These are phyloP conservation scores for Setomelanomma holmii DNA, from an alignment of 2,329 filamentous ascomycete genomes.

Conservation along the genomic window DNA sequence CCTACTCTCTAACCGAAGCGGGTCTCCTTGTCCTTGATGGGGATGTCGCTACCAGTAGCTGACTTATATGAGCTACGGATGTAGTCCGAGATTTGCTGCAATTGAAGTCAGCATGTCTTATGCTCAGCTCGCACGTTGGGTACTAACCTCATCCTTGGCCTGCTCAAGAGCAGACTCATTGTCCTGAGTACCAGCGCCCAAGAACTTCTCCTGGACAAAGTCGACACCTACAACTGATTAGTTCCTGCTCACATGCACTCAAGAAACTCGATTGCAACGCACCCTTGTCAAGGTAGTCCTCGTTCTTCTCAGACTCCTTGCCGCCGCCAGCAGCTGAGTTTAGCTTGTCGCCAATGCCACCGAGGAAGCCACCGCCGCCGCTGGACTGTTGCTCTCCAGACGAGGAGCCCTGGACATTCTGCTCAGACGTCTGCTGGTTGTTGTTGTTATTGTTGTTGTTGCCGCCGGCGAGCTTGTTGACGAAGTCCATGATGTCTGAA, in stretches of 20 bases:
- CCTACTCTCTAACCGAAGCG: slow-evolving; percentile 21
- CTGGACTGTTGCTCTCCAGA: slow-evolving; percentile 32
- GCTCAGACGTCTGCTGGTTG: slow-evolving; percentile 38
- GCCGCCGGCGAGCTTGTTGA: slow-evolving; percentile 56
- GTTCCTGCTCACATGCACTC: slow-evolving; percentile 3
- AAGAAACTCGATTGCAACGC: slow-evolving; percentile 8
- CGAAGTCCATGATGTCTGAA: slow-evolving; percentile 53
- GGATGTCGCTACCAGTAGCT: slow-evolving; percentile 71
- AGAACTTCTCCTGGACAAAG: slow-evolving; percentile 76
- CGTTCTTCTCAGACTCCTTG: slow-evolving; percentile 77
- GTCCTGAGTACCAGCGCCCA: slow-evolving; percentile 71
- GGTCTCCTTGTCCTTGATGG: slow-evolving; percentile 72
- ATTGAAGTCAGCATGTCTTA: no score
- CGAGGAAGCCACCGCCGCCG: slow-evolving; percentile 58
- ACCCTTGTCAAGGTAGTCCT: slow-evolving; percentile 86
- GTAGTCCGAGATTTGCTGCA: slow-evolving; percentile 75
- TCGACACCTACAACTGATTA: slow-evolving; percentile 67
- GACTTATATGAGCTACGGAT: slow-evolving; percentile 75
- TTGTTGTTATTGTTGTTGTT: slow-evolving; percentile 44
- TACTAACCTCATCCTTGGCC: slow-evolving; percentile 86
- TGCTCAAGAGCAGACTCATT: slow-evolving; percentile 71
- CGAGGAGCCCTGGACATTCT: slow-evolving; percentile 31
- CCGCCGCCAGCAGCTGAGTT: slow-evolving; percentile 77
- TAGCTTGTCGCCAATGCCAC: slow-evolving; percentile 72
- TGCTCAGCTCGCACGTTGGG: no score